Evolutionary conservation across 106 monocot genomes (phyloP).

Genomic region (Acanthochlamys bracteata): DNA sequence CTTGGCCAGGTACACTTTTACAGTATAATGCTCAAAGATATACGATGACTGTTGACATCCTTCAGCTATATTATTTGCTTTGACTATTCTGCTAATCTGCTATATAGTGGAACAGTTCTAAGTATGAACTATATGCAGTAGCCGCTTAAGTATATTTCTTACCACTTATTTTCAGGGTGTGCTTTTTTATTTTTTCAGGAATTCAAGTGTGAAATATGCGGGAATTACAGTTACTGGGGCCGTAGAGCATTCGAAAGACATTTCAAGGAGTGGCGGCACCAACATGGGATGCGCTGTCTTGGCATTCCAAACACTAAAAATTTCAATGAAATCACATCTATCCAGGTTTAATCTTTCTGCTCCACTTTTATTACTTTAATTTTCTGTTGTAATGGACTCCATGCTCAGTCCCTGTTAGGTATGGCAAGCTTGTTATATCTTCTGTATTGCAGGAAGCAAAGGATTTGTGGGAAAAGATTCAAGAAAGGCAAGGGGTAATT

Average conservation of each 20-base stretch:
- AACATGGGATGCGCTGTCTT: slow-evolving; percentile 97
- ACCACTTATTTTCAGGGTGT: too few relatives aligned
- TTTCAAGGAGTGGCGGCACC: slow-evolving; percentile 99
- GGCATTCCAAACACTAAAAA: slow-evolving; percentile 95
- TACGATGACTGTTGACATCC: too few relatives aligned
- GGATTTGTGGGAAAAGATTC: slow-evolving; percentile 92
- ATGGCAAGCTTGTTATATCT: too few relatives aligned
- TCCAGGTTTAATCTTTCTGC: slow-evolving; percentile 40
- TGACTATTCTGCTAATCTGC: too few relatives aligned
- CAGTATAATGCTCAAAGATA: too few relatives aligned
- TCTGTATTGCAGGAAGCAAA: slow-evolving; percentile 68
- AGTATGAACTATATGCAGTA: too few relatives aligned
- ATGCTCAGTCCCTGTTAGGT: too few relatives aligned
- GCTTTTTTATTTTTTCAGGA: slow-evolving; percentile 43
- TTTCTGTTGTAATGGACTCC: too few relatives aligned
- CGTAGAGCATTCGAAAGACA: slow-evolving; percentile 96
- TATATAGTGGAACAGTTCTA: too few relatives aligned
- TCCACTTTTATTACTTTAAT: too few relatives aligned
- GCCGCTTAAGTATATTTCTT: too few relatives aligned
- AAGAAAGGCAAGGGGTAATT: slow-evolving; percentile 72
- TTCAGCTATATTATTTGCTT: too few relatives aligned
- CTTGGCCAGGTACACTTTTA: slow-evolving; percentile 71
- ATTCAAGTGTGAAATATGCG: slow-evolving; percentile 99
- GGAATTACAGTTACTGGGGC: slow-evolving; percentile 96
- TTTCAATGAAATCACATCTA: slow-evolving; percentile 97